Percentiles rank a stretch among this genome's conserved stretches.
These are phyloP conservation scores for Mucor mucedo DNA, from an alignment of 371 early-diverging fungal genomes.

Conservation along the genomic window DNA sequence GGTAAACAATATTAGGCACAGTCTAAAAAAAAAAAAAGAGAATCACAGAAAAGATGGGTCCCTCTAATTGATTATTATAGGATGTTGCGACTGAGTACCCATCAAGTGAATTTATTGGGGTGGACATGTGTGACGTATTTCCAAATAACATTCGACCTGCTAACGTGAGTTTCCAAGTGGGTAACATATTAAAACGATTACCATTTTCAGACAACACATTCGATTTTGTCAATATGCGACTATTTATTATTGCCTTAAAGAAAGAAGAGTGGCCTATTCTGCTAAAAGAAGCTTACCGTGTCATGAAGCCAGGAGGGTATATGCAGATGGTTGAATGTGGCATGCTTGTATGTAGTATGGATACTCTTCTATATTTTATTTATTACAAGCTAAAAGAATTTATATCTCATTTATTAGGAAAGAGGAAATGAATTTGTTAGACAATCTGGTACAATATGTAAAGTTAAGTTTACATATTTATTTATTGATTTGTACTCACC, in stretches of 20 bases:
- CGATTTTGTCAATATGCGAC: conserved; percentile 62
- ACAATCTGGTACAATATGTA: conserved; percentile 38
- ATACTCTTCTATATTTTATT: too few species aligned
- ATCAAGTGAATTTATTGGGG: conserved; percentile 55
- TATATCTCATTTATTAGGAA: conserved; percentile 26
- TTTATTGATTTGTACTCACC: background rate
- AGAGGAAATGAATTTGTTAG: conserved; percentile 36
- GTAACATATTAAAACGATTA: conserved; percentile 54
- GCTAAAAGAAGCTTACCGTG: conserved; percentile 53
- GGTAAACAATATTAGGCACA: conserved; percentile 22
- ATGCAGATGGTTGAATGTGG: conserved; percentile 58
- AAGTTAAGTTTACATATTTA: background rate
- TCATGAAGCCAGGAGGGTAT: conserved; percentile 64
- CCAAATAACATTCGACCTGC: conserved; percentile 52
- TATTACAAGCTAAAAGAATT: too few species aligned
- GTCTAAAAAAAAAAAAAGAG: background rate
- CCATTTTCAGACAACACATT: conserved; percentile 64
- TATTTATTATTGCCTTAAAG: conserved; percentile 57
- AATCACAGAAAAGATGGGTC: too few species aligned
- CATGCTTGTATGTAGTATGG: conserved; percentile 35
- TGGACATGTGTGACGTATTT: conserved; percentile 62
- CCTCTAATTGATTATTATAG: conserved; percentile 18
- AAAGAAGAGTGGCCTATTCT: conserved; percentile 55
- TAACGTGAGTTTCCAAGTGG: conserved; percentile 50
- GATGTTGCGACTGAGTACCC: conserved; percentile 65